Percentiles rank a stretch among this genome's conserved stretches.
These are phyloP conservation scores for Phlebiopsis gigantea DNA, from an alignment of 768 basidiomycete species.

Conservation along the genomic window DNA sequence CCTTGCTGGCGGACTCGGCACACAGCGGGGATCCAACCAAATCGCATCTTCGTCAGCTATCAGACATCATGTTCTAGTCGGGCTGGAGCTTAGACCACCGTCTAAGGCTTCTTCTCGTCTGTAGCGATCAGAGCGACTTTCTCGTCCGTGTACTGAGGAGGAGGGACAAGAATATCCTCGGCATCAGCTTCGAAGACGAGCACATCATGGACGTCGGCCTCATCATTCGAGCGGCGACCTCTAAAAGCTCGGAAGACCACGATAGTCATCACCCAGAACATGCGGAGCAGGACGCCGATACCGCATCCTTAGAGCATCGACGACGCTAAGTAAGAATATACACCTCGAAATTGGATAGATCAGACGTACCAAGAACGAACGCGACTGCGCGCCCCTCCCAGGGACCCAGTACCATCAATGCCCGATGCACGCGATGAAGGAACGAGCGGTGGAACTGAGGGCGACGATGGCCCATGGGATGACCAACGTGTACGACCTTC, in stretches of 20 bases:
- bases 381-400: constrained; percentile 84
- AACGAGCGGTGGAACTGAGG: constrained; percentile 34
- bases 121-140: constrained; percentile 30
- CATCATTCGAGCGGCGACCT: constrained; percentile 34
- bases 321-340: background rate
- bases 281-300: constrained; percentile 74
- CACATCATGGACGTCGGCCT: constrained; percentile 32
- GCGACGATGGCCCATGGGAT: constrained; percentile 15
- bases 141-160: constrained; percentile 58
- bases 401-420: constrained; percentile 64
- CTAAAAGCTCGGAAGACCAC: constrained; percentile 53
- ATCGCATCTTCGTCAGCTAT: background rate
- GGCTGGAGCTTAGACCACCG: too few relatives aligned
- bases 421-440: constrained; percentile 54
- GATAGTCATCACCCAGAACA: constrained; percentile 70
- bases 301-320: constrained; percentile 56
- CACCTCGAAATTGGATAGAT: background rate
- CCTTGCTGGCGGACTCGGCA: background rate
- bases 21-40: background rate
- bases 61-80: too few relatives aligned
- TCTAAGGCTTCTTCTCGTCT: constrained; percentile 11
- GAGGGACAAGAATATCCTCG: constrained; percentile 43
- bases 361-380: constrained; percentile 68
- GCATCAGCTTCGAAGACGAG: constrained; percentile 40
- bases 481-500: constrained; percentile 30